These are phyloP conservation scores for Vitis amurensis DNA, from an alignment of 164 flowering plant species.

Conservation along the genomic window DNA sequence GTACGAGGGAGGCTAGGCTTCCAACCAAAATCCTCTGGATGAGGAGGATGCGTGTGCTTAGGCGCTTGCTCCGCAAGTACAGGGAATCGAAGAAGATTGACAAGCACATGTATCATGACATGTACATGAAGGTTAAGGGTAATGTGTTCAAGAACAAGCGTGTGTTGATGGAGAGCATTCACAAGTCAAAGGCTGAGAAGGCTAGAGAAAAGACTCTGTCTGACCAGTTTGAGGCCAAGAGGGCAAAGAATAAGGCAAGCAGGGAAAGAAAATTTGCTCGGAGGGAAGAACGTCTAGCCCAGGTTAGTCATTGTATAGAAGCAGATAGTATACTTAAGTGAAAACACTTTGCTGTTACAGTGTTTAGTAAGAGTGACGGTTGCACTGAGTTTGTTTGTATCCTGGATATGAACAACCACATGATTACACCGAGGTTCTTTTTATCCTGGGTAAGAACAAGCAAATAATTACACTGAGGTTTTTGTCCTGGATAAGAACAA, in stretches of 20 bases:
- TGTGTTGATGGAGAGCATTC: slow-evolving; percentile 86
- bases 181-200: slow-evolving; percentile 87
- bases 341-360: too few species aligned
- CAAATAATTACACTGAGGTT: too few species aligned
- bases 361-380: too few species aligned
- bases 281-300: slow-evolving; percentile 78
- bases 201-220: slow-evolving; percentile 82
- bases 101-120: slow-evolving; percentile 86
- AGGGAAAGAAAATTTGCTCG: slow-evolving; percentile 75
- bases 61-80: slow-evolving; percentile 80
- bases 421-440: too few species aligned
- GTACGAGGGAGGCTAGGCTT: slow-evolving; percentile 83
- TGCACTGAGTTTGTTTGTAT: too few species aligned
- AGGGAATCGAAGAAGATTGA: slow-evolving; percentile 80
- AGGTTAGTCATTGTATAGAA: slow-evolving; percentile 32
- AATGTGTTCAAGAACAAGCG: slow-evolving; percentile 84
- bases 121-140: slow-evolving; percentile 95
- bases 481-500: too few species aligned
- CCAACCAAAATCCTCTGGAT: slow-evolving; percentile 83
- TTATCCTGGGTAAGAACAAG: too few species aligned
- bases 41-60: slow-evolving; percentile 85
- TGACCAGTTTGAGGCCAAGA: slow-evolving; percentile 85
- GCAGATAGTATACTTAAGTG: background rate
- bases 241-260: slow-evolving; percentile 88
- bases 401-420: too few species aligned